phyloP scores from a whole-genome alignment of 345 rosid genomes.

The Hibiscus mutabilis region DNA sequence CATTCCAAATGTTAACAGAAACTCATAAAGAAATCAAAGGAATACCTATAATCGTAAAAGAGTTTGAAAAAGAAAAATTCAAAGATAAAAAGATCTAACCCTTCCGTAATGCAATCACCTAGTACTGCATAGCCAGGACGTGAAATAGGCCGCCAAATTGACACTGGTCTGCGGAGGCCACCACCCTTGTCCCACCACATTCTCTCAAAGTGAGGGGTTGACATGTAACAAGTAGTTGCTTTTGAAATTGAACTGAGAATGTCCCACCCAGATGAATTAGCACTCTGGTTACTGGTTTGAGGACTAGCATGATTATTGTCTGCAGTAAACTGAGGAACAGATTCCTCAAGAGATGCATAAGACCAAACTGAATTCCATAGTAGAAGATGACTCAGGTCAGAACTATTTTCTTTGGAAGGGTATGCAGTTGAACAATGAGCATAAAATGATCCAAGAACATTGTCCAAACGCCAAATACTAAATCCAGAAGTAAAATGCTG shows the following conservation, averaged over 20 bases:
- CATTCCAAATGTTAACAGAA: conserved; percentile 15
- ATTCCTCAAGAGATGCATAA: conserved; percentile 36
- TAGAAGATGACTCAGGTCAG: conserved; percentile 71
- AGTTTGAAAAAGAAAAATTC: conserved; percentile 2
- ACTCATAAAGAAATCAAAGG: conserved; percentile 10
- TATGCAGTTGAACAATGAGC: conserved; percentile 59
- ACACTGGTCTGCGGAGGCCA: conserved; percentile 79
- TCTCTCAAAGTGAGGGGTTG: conserved; percentile 90
- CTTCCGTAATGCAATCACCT: conserved; percentile 93
- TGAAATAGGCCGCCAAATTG: conserved; percentile 89
- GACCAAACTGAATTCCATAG: conserved; percentile 60
- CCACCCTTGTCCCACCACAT: conserved; percentile 99
- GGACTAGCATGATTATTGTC: conserved; percentile 31
- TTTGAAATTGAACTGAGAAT: conserved; percentile 65
- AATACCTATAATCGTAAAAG: not conserved
- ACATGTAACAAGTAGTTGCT: conserved; percentile 51
- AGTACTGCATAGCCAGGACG: conserved; percentile 66
- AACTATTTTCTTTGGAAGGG: conserved; percentile 50
- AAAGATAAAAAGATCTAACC: conserved; percentile 42
- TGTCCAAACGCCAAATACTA: conserved; percentile 92
- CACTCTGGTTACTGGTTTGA: conserved; percentile 36
- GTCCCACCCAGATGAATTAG: conserved; percentile 80
- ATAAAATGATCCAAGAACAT: conserved; percentile 85
- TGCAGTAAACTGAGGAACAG: conserved; percentile 24
- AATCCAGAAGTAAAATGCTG: conserved; percentile 53